Percentiles rank a stretch among this genome's conserved stretches.
phyloP scores from a whole-genome alignment of 1,284 basidiomycete species.

The Nidula niveotomentosa region DNA sequence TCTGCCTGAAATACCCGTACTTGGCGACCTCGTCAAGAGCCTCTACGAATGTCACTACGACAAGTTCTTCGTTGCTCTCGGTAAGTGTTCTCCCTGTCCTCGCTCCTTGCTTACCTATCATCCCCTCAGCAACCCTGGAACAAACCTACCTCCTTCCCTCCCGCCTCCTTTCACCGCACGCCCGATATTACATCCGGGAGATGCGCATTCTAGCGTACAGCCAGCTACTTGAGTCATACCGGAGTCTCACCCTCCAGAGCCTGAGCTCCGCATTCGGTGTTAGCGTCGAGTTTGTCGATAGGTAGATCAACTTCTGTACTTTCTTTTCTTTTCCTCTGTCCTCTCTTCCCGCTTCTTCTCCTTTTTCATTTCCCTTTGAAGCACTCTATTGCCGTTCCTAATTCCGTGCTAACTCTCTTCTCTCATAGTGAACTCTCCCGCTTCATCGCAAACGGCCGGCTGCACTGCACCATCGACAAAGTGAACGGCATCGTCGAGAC shows the following conservation, averaged over 20 bases:
- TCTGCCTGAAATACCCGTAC: conserved; percentile 67
- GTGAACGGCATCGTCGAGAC: conserved; percentile 94
- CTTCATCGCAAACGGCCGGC: conserved; percentile 89
- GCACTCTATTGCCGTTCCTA: no score
- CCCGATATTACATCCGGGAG: conserved; percentile 91
- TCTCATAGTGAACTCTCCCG: conserved; percentile 87
- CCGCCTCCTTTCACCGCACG: conserved; percentile 83
- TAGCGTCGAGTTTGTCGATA: conserved; percentile 85
- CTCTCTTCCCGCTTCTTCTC: no score
- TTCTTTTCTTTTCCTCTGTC: background rate
- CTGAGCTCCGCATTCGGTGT: conserved; percentile 92
- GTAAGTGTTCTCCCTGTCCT: conserved; percentile 33
- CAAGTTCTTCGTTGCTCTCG: conserved; percentile 90
- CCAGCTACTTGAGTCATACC: conserved; percentile 91
- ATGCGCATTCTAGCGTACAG: conserved; percentile 96
- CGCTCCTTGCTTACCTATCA: background rate
- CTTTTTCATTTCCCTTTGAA: no score
- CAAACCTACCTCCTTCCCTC: conserved; percentile 87
- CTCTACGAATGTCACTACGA: conserved; percentile 95
- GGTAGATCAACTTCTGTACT: conserved; percentile 32
- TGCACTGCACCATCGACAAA: conserved; percentile 93
- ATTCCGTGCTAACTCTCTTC: no score
- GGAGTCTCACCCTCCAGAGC: conserved; percentile 87
- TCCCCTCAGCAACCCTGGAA: conserved; percentile 75
- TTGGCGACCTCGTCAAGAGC: conserved; percentile 70